These are phyloP conservation scores for Spizellomyces sp. DNA, from an alignment of 192 early-diverging fungal genomes.

Conservation along the genomic window DNA sequence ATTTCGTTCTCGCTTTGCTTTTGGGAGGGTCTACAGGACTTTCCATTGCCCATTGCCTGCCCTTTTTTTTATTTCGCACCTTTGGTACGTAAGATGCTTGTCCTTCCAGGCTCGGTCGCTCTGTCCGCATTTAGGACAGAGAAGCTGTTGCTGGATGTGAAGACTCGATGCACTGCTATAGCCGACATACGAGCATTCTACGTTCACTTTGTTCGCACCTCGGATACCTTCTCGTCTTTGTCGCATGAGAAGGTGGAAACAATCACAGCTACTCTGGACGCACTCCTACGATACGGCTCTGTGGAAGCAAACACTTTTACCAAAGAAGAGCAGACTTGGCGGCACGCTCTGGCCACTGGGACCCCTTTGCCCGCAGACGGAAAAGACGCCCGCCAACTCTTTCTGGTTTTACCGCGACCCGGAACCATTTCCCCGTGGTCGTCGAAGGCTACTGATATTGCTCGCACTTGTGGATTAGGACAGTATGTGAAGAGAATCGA, in stretches of 20 bases:
- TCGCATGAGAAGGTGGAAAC: constrained; percentile 17
- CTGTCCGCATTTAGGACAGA: constrained; percentile 75
- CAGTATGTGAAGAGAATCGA: constrained; percentile 80
- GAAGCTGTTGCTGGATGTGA: constrained; percentile 61
- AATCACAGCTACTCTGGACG: constrained; percentile 18
- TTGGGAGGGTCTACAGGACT: too few relatives aligned
- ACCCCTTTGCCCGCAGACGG: constrained; percentile 25
- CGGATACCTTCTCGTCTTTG: constrained; percentile 24
- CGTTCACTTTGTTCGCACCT: constrained; percentile 76
- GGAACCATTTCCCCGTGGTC: constrained; percentile 99
- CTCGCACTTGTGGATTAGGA: constrained; percentile 83
- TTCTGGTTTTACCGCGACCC: constrained; percentile 84
- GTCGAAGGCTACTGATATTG: constrained; percentile 99
- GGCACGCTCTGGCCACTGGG: constrained; percentile 46
- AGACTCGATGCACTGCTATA: constrained; percentile 54
- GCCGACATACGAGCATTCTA: constrained; percentile 63
- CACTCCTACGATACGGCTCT: constrained; percentile 46
- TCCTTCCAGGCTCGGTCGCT: constrained; percentile 82
- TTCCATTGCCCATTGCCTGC: too few relatives aligned
- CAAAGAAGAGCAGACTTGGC: constrained; percentile 42
- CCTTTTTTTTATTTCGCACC: too few relatives aligned
- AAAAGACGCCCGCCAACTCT: constrained; percentile 31
- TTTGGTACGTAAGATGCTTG: constrained; percentile 60
- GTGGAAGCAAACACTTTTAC: constrained; percentile 39
- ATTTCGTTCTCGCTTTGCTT: too few relatives aligned